Evolutionary conservation across 1,284 basidiomycete genomes (phyloP).

Genomic region (Malassezia furfur): DNA sequence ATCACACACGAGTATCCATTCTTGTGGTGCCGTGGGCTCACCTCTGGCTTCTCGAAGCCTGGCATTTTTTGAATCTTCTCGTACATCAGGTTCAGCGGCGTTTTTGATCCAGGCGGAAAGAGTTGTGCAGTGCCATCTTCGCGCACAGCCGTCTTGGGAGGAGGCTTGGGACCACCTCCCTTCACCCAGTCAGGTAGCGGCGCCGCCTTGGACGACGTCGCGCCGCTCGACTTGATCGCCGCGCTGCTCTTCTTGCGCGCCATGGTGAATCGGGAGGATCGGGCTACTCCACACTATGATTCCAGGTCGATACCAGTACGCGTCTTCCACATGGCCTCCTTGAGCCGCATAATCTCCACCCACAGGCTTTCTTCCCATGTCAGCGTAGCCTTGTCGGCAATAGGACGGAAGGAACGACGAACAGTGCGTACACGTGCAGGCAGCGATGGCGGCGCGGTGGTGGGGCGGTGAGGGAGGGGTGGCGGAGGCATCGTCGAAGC

Average conservation of each 20-base stretch:
- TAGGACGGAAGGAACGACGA: not conserved
- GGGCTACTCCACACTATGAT: slow-evolving; percentile 2
- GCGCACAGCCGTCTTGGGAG: slow-evolving; percentile 16
- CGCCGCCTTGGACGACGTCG: slow-evolving; percentile 43
- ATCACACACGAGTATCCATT: slow-evolving; percentile 35
- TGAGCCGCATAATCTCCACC: slow-evolving; percentile 13
- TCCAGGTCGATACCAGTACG: slow-evolving; percentile 15
- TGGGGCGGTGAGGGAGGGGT: not conserved
- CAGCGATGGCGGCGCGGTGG: not conserved
- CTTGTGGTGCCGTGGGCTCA: slow-evolving; percentile 30
- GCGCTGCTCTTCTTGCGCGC: slow-evolving; percentile 42
- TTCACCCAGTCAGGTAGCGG: slow-evolving; percentile 48
- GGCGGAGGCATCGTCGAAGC: not conserved
- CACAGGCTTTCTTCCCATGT: slow-evolving; percentile 16
- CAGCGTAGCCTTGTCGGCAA: not conserved
- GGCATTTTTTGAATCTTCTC: slow-evolving; percentile 42
- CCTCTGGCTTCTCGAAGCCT: slow-evolving; percentile 42
- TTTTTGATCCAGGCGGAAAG: slow-evolving; percentile 47
- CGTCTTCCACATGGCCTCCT: slow-evolving; percentile 17
- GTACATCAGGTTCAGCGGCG: slow-evolving; percentile 46
- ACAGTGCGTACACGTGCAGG: not conserved
- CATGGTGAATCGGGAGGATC: slow-evolving; percentile 16
- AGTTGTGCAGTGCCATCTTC: slow-evolving; percentile 18
- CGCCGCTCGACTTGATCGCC: slow-evolving; percentile 42
- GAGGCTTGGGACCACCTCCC: slow-evolving; percentile 27